A percentile compares a stretch with the other conserved stretches of the same genome.
phyloP scores from a whole-genome alignment of 768 basidiomycete species.

The Xerocomellus intermedius region DNA sequence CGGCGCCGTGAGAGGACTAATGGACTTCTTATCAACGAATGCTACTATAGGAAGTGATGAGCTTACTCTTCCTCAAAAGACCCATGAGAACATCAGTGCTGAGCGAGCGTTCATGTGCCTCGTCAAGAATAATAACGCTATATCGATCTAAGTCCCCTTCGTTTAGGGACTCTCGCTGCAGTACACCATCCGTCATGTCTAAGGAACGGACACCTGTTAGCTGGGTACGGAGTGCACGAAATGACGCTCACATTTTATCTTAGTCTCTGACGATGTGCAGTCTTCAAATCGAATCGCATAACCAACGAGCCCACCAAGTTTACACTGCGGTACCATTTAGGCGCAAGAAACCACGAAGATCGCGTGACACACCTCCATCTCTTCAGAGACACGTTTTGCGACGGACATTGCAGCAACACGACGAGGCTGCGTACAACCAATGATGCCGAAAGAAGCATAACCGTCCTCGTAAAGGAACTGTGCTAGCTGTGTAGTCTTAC shows the following conservation, averaged over 20 bases:
- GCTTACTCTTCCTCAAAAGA: slow-evolving; percentile 84
- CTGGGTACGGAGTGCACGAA: background rate
- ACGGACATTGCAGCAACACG: slow-evolving; percentile 99
- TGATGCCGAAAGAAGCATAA: slow-evolving; percentile 83
- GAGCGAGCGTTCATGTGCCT: slow-evolving; percentile 95
- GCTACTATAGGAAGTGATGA: background rate
- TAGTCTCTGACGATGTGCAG: slow-evolving; percentile 90
- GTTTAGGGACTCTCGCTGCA: slow-evolving; percentile 96
- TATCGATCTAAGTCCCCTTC: slow-evolving; percentile 98
- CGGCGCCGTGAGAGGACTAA: slow-evolving; percentile 83
- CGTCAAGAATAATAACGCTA: slow-evolving; percentile 96
- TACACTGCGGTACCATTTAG: slow-evolving; percentile 51
- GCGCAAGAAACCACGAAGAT: background rate
- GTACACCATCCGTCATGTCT: slow-evolving; percentile 99
- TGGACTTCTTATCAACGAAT: slow-evolving; percentile 2
- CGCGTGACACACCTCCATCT: slow-evolving; percentile 79
- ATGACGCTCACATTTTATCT: slow-evolving; percentile 82
- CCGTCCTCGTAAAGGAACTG: slow-evolving; percentile 98
- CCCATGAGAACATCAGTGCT: slow-evolving; percentile 99
- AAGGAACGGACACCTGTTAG: slow-evolving; percentile 1
- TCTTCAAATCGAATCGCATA: slow-evolving; percentile 99
- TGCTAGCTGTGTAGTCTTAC: slow-evolving; percentile 94
- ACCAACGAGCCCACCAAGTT: slow-evolving; percentile 87
- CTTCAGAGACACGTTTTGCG: slow-evolving; percentile 99
- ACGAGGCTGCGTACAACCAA: slow-evolving; percentile 97